Evolutionary conservation across 345 rosid genomes (phyloP).

Genomic region (Hevea brasiliensis): DNA sequence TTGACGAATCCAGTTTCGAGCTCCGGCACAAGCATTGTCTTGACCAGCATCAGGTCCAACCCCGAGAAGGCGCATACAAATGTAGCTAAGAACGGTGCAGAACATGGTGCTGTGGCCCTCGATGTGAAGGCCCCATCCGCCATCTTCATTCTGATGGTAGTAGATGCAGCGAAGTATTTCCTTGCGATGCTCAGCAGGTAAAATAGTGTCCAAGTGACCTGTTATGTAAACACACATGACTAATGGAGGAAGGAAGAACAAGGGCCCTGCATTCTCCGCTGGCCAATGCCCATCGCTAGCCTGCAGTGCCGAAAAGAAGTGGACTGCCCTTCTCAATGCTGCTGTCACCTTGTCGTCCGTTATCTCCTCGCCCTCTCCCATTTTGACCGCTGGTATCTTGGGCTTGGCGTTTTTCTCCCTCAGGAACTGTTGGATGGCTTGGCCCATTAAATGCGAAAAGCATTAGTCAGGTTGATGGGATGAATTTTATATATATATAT

Average conservation of each 20-base stretch:
- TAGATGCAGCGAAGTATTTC: constrained; percentile 27
- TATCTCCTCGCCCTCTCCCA: constrained; percentile 19
- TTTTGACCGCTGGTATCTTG: constrained; percentile 1
- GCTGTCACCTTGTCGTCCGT: constrained; percentile 17
- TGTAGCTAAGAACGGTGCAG: constrained; percentile 25
- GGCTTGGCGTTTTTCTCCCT: constrained; percentile 24
- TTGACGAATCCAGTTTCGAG: constrained; percentile 27
- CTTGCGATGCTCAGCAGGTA: constrained; percentile 11
- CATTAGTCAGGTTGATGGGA: too few species aligned
- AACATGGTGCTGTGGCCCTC: constrained; percentile 33
- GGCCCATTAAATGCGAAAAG: too few species aligned
- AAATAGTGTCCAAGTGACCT: constrained; percentile 20
- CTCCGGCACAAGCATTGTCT: constrained; percentile 23
- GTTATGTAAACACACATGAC: constrained; percentile 27
- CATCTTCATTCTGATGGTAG: constrained; percentile 32
- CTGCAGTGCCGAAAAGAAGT: constrained; percentile 25
- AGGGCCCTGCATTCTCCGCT: constrained; percentile 26
- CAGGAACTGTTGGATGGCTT: constrained; percentile 16
- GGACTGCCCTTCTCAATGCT: constrained; percentile 22
- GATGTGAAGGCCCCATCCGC: constrained; percentile 30
- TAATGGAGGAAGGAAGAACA: constrained; percentile 25
- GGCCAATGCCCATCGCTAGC: constrained; percentile 33
- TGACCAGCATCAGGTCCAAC: constrained; percentile 23
- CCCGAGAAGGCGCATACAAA: constrained; percentile 25
- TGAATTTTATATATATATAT: too few species aligned